Base-by-base conservation (phyloP, 2,329 filamentous ascomycete genomes). In the Alternaria triticina region DNA sequence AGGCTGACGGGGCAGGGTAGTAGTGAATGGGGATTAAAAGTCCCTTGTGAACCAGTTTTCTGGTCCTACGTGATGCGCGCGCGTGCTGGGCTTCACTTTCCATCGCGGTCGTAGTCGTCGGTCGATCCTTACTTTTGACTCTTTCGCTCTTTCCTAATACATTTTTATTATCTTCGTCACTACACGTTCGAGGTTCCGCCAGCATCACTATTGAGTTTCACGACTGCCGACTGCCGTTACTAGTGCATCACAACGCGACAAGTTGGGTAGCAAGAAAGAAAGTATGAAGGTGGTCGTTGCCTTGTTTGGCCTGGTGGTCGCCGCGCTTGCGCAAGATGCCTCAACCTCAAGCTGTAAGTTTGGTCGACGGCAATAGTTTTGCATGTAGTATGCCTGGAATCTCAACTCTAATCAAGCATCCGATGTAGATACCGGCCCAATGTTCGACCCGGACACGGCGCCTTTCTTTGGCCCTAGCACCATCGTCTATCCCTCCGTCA, bases 371-470 rank as follows among this genome's bases (percentile, higher is more conserved):
- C 28, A 40, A 43, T 28, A 45, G 54, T 36, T 13, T 20, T 11
- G 27, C 22, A 23, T 13, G 23, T 40, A 40, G 36, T 45, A 11
- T 13, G 15, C 36, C 22, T 22, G 10, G 20, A n/a, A 57, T 27
- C 30, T 40, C 55, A 54, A 52, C 30, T 28, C 52, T 54, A 44
- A 57, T 25, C 44, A 40, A 36, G 28, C n/a, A 17, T 27, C 20
- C 17, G 43, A 43, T 51, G 51, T 33, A 74, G 71, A 69, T 44
- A 67, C 64, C 17, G 68, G 66, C 40, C 69, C 72, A 3, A 33
- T 62, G 23, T 71, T 72, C 61, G 57, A 74, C 45, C 70, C 65
- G 13, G 61, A 67, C 15, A 70, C 68, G 3, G 65, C 68, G 28
- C 47, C 59, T 22, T 61, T 62, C 66, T 74, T 73, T 54, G 72